These are phyloP conservation scores for Aspergillus nomiae DNA, from an alignment of 2,329 filamentous ascomycete genomes.

Conservation along the genomic window DNA sequence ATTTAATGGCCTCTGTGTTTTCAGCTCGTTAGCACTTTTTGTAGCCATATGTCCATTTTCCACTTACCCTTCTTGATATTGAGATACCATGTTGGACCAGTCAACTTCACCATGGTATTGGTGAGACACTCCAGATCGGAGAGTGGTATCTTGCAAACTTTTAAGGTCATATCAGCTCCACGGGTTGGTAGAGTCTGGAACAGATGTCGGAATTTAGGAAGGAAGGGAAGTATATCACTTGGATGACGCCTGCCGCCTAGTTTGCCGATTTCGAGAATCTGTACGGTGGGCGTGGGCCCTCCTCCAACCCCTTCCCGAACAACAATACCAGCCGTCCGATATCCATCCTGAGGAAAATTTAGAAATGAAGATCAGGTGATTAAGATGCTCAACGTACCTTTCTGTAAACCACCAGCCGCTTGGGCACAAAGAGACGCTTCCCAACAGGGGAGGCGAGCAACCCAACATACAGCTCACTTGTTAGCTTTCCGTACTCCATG, in stretches of 20 bases:
- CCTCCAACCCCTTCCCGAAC: constrained; percentile 72
- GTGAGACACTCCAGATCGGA: constrained; percentile 84
- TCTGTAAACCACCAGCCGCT: constrained; percentile 80
- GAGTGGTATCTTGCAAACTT: constrained; percentile 70
- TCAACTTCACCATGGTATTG: constrained; percentile 60
- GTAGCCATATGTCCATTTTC: background rate
- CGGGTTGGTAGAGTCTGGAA: constrained; percentile 69
- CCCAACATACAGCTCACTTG: constrained; percentile 74
- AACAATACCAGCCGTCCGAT: constrained; percentile 79
- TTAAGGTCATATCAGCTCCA: constrained; percentile 68
- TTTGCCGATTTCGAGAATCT: constrained; percentile 76
- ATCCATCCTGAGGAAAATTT: constrained; percentile 62
- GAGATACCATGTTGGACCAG: constrained; percentile 50
- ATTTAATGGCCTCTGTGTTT: constrained; percentile 52
- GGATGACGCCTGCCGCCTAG: constrained; percentile 70
- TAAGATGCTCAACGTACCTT: constrained; percentile 42
- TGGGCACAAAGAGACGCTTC: constrained; percentile 73
- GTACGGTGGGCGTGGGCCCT: constrained; percentile 68
- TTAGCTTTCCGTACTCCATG: constrained; percentile 78
- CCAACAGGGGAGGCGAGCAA: constrained; percentile 80
- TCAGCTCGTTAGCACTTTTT: constrained; percentile 15
- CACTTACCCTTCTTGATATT: constrained; percentile 52
- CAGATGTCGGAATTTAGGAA: constrained; percentile 68
- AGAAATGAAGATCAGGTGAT: constrained; percentile 17
- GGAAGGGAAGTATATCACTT: constrained; percentile 83